Conservation (phyloP, 371 early-diverging fungal species). For the Phascolomyces articulosus region DNA sequence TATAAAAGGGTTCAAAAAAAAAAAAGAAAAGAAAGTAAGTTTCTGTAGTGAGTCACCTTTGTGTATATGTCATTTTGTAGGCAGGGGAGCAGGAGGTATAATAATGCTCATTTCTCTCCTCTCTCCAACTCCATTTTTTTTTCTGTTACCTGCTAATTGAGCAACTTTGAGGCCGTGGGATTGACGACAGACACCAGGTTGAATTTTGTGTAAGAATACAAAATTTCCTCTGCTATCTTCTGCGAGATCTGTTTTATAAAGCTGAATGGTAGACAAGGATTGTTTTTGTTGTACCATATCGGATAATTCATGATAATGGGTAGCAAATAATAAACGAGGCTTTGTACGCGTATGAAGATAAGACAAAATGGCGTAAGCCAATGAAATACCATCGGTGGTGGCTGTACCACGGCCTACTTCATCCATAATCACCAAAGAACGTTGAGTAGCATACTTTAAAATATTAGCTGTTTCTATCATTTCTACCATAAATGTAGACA, state of each 20-base stretch:
- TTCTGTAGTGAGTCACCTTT: neutral
- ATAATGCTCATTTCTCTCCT: too few species aligned
- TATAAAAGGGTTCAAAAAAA: neutral
- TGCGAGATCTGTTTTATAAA: constrained; percentile 61
- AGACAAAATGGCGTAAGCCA: constrained; percentile 88
- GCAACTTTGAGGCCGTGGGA: constrained; percentile 78
- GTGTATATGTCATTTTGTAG: too few species aligned
- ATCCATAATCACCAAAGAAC: constrained; percentile 94
- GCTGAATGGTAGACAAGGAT: constrained; percentile 36
- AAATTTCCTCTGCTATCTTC: constrained; percentile 50
- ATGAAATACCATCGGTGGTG: constrained; percentile 88
- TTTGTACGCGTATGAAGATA: constrained; percentile 67
- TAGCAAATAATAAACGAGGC: constrained; percentile 87
- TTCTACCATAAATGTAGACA: constrained; percentile 99
- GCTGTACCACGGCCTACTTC: constrained; percentile 99
- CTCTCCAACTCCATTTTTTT: too few species aligned
- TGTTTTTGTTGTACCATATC: constrained; percentile 25
- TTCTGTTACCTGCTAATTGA: constrained; percentile 67
- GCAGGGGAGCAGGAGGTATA: too few species aligned
- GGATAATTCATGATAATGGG: constrained; percentile 94
- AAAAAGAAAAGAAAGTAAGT: neutral
- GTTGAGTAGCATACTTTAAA: constrained; percentile 74
- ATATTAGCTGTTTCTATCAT: constrained; percentile 96
- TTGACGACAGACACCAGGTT: constrained; percentile 62
- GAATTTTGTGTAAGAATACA: constrained; percentile 62